phyloP scores from a whole-genome alignment of 345 rosid genomes.

The Murraya paniculata region DNA sequence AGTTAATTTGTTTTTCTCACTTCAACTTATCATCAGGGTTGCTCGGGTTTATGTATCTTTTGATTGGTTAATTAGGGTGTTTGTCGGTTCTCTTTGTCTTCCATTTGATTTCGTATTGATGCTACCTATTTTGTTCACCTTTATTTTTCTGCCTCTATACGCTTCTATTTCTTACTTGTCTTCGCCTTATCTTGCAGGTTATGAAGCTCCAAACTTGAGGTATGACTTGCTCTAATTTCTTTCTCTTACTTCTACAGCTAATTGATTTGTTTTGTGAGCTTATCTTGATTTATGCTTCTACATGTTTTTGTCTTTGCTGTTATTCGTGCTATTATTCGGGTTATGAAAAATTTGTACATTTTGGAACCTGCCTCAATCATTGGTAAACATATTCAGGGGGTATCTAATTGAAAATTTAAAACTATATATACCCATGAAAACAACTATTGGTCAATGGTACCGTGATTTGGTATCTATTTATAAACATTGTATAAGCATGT shows the following conservation, averaged over 20 bases:
- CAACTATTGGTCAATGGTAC: too few species aligned
- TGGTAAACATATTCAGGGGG: neutral
- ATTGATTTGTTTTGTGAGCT: neutral
- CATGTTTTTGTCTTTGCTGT: neutral
- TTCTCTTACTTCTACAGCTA: neutral
- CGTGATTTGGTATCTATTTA: neutral
- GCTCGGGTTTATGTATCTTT: neutral
- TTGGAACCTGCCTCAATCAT: neutral
- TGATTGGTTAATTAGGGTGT: neutral
- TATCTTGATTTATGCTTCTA: neutral
- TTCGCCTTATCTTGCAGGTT: constrained; percentile 48
- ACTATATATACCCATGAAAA: neutral
- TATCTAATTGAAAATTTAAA: neutral
- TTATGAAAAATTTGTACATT: neutral
- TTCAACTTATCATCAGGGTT: neutral
- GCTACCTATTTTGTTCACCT: neutral
- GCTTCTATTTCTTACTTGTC: constrained; percentile 2
- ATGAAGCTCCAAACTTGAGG: constrained; percentile 85
- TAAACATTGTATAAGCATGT: neutral
- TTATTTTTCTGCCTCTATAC: neutral
- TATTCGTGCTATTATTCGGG: too few species aligned
- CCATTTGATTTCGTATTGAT: neutral
- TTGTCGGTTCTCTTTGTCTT: neutral
- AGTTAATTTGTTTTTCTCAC: neutral
- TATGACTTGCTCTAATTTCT: constrained; percentile 14